Percentiles rank a stretch among this genome's conserved stretches.
These are phyloP conservation scores for Physcomitrium patens DNA, from an alignment of 225 moss, liverwort and hornwort species.

Conservation along the genomic window DNA sequence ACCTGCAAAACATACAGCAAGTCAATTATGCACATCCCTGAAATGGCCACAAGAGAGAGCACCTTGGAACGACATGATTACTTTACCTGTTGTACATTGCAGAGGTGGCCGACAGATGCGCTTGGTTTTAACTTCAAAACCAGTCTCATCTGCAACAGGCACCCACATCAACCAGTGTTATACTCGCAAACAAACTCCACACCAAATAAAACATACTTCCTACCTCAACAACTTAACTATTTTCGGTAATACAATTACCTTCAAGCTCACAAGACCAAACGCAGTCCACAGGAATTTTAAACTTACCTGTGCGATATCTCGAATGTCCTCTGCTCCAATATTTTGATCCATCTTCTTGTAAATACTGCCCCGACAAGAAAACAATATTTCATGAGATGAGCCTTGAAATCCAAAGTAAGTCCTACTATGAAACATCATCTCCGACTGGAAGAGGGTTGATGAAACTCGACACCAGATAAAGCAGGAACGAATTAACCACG, in stretches of 20 bases:
- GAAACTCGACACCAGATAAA: background rate
- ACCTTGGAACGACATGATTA: background rate
- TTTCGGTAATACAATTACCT: background rate
- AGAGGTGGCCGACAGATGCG: slow-evolving; percentile 77
- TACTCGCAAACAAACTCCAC: slow-evolving; percentile 12
- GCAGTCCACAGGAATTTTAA: background rate
- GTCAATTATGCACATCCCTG: slow-evolving; percentile 16
- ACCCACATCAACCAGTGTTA: slow-evolving; percentile 12
- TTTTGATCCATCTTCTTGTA: slow-evolving; percentile 92
- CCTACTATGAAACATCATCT: background rate
- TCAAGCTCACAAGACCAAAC: background rate
- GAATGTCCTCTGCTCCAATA: slow-evolving; percentile 79
- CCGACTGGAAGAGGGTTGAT: background rate
- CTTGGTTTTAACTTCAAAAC: slow-evolving; percentile 89
- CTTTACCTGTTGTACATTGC: slow-evolving; percentile 91
- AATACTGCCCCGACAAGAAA: slow-evolving; percentile 58
- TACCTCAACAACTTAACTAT: background rate
- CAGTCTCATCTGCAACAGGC: slow-evolving; percentile 78
- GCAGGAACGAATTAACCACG: background rate
- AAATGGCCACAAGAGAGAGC: background rate
- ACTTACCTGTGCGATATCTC: slow-evolving; percentile 92
- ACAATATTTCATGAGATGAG: slow-evolving; percentile 10
- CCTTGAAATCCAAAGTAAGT: background rate
- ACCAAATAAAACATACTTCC: background rate
- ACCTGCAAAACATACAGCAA: slow-evolving; percentile 62